Conservation (phyloP, 2,329 filamentous ascomycete genomes). For the Cercospora beticola region DNA sequence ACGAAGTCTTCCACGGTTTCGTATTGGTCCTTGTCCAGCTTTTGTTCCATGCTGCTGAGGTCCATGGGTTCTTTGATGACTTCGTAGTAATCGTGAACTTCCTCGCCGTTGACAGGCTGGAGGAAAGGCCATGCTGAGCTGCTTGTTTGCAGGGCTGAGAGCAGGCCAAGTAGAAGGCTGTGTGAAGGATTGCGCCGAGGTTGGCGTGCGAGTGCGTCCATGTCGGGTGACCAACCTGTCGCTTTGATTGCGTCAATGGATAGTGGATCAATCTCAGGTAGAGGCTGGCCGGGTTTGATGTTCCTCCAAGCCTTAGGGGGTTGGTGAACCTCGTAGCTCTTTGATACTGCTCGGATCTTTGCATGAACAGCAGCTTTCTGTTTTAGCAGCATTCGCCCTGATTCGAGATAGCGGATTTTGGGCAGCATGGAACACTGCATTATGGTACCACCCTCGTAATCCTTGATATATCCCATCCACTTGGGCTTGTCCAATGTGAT, state of each 20-base stretch:
- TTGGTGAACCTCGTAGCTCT: conserved; percentile 80
- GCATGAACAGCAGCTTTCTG: conserved; percentile 94
- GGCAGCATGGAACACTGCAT: conserved; percentile 99
- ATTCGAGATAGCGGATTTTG: conserved; percentile 88
- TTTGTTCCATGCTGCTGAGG: conserved; percentile 89
- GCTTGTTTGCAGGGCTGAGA: conserved; percentile 95
- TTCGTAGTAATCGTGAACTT: conserved; percentile 98
- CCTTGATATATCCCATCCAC: conserved; percentile 99
- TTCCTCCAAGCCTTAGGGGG: conserved; percentile 85
- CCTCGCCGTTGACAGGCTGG: conserved; percentile 88
- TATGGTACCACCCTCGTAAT: conserved; percentile 97
- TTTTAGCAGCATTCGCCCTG: conserved; percentile 90
- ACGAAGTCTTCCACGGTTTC: conserved; percentile 89
- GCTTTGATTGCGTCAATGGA: conserved; percentile 82
- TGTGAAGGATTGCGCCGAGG: conserved; percentile 96
- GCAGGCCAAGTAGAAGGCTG: conserved; percentile 85
- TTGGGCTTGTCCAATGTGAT: conserved; percentile 85
- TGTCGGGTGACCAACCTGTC: conserved; percentile 93
- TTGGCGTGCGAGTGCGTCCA: conserved; percentile 94
- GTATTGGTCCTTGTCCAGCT: conserved; percentile 92
- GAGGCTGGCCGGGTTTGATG: conserved; percentile 46
- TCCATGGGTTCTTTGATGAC: conserved; percentile 99
- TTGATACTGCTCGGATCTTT: conserved; percentile 89
- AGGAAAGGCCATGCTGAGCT: conserved; percentile 92
- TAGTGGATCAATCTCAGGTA: conserved; percentile 76